Base-by-base conservation (phyloP, 116 monocot species). In the Iris pallida region DNA sequence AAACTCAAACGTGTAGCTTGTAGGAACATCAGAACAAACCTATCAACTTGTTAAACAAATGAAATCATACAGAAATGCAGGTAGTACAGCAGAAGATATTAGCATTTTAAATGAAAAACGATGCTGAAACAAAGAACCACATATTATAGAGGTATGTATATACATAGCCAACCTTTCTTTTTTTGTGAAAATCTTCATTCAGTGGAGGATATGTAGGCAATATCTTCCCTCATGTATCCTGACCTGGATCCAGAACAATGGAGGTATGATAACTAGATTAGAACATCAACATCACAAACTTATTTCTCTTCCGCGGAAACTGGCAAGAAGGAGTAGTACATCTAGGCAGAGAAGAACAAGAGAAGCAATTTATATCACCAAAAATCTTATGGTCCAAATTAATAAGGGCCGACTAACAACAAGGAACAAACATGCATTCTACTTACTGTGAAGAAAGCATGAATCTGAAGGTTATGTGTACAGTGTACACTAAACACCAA, bases 381-480 rank as follows among this genome's bases (percentile, higher is more conserved):
- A 66, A 72, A 57, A 71, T 6, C 16, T 18, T 18, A 18, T 53
- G 49, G 47, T 10, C 68, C 65, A 65, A 68, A 69, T 43, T 5
- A 4, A 67, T 63, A 71, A 79, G 78, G 14, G 71, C 82, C n/a
- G n/a, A n/a, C n/a, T n/a, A 70, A 45, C 6, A 46, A 55, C 47
- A 41, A 30, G 61, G 61, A 16, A 62, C 67, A 68, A 74, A 72
- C 76, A 77, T 68, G 61, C 62, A 63, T 47, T 54, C 43, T 47
- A 65, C 54, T 42, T 48, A 57, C 63, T 63, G 59, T 69, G 30
- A n/a, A n/a, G 64, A 70, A 41, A 59, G 71, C 60, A 73, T 55
- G 62, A 73, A 54, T 73, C 77, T 80, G 77, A 84, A 62, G 55
- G 59, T 58, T 73, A 73, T 65, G 16, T 51, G 47, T 6, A 62